These are phyloP conservation scores for Geotrichum fermentans DNA, from an alignment of 1,139 yeast genomes.

Conservation along the genomic window DNA sequence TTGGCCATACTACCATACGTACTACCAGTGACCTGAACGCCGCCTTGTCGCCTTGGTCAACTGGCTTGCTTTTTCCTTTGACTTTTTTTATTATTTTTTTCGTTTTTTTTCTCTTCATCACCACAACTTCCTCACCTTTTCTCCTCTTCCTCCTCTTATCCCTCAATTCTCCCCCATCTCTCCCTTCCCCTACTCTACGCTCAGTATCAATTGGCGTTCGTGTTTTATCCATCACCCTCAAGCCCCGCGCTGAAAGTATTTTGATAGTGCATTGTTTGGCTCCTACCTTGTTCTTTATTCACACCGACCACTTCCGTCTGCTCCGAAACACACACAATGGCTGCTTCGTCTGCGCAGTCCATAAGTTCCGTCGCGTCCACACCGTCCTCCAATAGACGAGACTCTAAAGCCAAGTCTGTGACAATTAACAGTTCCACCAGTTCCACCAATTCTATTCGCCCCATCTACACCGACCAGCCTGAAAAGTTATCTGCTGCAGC, in stretches of 20 bases:
- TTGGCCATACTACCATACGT: too few species aligned
- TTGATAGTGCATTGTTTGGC: too few species aligned
- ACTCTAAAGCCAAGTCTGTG: slow-evolving; percentile 16
- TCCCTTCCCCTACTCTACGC: not conserved
- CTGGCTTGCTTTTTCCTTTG: too few species aligned
- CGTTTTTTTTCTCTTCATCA: not conserved
- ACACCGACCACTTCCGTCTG: too few species aligned
- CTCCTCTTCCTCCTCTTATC: slow-evolving; percentile 2
- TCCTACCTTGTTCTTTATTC: too few species aligned
- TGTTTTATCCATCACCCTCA: not conserved
- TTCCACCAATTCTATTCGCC: slow-evolving; percentile 12
- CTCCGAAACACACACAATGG: slow-evolving; percentile 7
- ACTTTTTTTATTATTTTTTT: too few species aligned
- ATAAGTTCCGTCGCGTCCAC: slow-evolving; percentile 7
- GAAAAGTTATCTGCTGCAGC: slow-evolving; percentile 40
- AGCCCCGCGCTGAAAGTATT: too few species aligned
- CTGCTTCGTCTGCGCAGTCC: slow-evolving; percentile 18
- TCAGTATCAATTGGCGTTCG: not conserved
- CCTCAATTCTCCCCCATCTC: slow-evolving; percentile 2
- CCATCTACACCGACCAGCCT: slow-evolving; percentile 19
- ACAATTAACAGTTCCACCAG: too few species aligned
- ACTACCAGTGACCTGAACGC: too few species aligned
- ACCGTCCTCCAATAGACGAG: slow-evolving; percentile 6
- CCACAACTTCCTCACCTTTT: not conserved
- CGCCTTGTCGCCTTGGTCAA: too few species aligned